phyloP scores from a whole-genome alignment of 2,329 filamentous ascomycete genomes.

The Penicillium sp. region DNA sequence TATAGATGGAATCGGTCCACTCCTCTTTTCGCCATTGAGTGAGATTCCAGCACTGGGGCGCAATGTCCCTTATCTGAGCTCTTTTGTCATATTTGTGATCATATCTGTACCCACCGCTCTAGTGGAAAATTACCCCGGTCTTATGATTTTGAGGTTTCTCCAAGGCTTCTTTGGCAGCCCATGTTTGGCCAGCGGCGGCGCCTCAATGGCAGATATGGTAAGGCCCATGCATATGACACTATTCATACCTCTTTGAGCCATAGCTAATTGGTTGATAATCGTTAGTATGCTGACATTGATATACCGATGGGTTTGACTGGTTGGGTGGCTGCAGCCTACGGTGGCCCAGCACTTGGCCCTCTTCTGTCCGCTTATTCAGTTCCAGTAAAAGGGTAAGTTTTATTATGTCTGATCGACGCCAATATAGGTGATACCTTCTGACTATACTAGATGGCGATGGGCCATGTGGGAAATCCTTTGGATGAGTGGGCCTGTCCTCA shows the following conservation, averaged over 20 bases:
- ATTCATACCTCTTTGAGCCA: too few relatives aligned
- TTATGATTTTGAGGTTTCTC: constrained; percentile 65
- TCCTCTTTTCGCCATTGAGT: constrained; percentile 65
- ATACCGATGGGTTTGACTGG: constrained; percentile 28
- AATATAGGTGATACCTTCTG: neutral
- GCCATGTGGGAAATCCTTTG: constrained; percentile 46
- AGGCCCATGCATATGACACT: neutral
- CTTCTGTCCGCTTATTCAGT: constrained; percentile 46
- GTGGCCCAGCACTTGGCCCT: constrained; percentile 46
- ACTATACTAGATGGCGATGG: constrained; percentile 44
- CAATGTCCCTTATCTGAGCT: constrained; percentile 65
- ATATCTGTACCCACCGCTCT: constrained; percentile 63
- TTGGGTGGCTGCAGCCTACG: constrained; percentile 31
- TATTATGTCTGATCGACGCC: neutral
- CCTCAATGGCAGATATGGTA: constrained; percentile 1
- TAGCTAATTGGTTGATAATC: neutral
- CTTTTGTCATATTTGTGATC: constrained; percentile 66
- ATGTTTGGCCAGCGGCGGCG: constrained; percentile 1
- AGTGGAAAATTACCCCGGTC: constrained; percentile 59
- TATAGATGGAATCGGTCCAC: constrained; percentile 48
- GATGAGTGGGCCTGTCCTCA: constrained; percentile 40
- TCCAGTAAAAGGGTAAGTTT: neutral
- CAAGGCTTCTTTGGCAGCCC: constrained; percentile 61
- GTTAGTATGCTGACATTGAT: neutral
- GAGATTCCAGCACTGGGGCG: constrained; percentile 67